Percentiles rank a stretch among this genome's conserved stretches.
Conservation (phyloP, 169 alveolate species). For the Eimeria necatrix region DNA sequence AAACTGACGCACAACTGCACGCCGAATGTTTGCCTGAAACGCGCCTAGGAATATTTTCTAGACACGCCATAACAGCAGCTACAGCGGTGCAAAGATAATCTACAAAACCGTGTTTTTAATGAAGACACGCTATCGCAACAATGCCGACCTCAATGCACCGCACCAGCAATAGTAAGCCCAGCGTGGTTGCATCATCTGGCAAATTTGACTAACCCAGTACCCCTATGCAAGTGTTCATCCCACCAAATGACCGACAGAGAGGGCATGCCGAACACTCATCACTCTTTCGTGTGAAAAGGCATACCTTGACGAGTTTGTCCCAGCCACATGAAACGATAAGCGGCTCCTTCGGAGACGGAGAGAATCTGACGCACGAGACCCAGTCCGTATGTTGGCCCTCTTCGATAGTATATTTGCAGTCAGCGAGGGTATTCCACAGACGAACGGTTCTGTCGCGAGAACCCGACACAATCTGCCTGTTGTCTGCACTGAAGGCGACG, state of each 20-base stretch:
- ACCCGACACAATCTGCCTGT: constrained; percentile 99
- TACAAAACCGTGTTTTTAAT: background rate
- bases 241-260: constrained; percentile 23
- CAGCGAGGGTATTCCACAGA: constrained; percentile 99
- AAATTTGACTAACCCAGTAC: constrained; percentile 8
- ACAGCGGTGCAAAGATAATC: too few species aligned
- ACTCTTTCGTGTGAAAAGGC: constrained; percentile 10
- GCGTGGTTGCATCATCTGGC: too few species aligned
- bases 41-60: too few species aligned
- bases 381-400: constrained; percentile 98
- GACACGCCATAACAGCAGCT: too few species aligned
- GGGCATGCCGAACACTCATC: constrained; percentile 53
- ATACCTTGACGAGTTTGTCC: constrained; percentile 97
- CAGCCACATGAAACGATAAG: constrained; percentile 98
- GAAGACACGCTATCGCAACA: background rate
- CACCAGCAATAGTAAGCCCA: too few species aligned
- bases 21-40: too few species aligned
- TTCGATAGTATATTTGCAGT: constrained; percentile 96
- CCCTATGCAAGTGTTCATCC: constrained; percentile 26
- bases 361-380: constrained; percentile 98
- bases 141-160: background rate
- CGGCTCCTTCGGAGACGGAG: constrained; percentile 97
- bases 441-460: constrained; percentile 97
- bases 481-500: constrained; percentile 98
- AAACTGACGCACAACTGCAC: too few species aligned